Percentiles rank a stretch among this genome's conserved stretches.
phyloP scores from a whole-genome alignment of 139 green algal species.

The Gonium pectorale region DNA sequence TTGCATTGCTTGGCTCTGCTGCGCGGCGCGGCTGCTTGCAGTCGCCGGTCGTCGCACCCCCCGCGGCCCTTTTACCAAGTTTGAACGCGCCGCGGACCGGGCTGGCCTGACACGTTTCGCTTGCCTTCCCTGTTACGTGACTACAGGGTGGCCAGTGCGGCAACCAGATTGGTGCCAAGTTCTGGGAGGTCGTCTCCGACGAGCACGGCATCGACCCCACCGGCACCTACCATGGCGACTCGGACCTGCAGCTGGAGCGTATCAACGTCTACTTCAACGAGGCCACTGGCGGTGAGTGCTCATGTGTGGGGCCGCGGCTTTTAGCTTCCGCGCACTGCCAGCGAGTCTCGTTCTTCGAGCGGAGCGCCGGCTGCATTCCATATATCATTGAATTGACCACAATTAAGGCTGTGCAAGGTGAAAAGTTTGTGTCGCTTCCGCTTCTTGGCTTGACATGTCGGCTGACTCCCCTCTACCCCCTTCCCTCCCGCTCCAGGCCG shows the following conservation, averaged over 20 bases:
- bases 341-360: too few relatives aligned
- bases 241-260: conserved; percentile 98
- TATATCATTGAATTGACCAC: too few relatives aligned
- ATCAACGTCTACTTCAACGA: conserved; percentile 99
- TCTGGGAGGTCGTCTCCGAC: conserved; percentile 65
- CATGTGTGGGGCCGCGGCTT: background rate
- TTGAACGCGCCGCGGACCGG: too few relatives aligned
- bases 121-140: background rate
- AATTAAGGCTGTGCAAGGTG: too few relatives aligned
- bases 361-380: background rate
- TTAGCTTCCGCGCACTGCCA: background rate
- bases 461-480: background rate
- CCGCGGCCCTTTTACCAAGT: too few relatives aligned
- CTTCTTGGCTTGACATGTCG: background rate
- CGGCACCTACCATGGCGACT: conserved; percentile 94
- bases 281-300: conserved; percentile 86
- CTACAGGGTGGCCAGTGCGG: conserved; percentile 94
- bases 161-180: conserved; percentile 92
- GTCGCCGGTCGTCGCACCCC: too few relatives aligned
- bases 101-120: too few relatives aligned
- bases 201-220: conserved; percentile 90
- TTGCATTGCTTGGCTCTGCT: too few relatives aligned
- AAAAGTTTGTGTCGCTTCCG: too few relatives aligned
- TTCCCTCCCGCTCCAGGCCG: conserved; percentile 70
- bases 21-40: too few relatives aligned